Evolutionary conservation across 352 stramenopile species (phyloP), one percentile per base, ranked within the genome.

Genomic region (Phytophthora kernoviae): DNA sequence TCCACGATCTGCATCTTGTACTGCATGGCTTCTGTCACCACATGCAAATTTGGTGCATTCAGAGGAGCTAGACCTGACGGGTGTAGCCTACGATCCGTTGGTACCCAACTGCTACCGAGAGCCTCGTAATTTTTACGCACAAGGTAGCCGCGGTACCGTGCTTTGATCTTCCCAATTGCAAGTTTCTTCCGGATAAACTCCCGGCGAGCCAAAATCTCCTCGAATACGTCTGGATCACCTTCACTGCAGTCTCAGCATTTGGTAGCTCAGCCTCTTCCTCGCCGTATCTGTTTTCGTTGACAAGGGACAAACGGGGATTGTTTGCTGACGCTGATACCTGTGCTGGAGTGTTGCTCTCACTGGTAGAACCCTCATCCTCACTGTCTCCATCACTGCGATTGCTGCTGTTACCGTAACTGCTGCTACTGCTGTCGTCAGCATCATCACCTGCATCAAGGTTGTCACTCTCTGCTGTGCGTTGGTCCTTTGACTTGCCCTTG

Each of bases 161-260:
- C 70, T 32, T 79, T 79, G 52, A 79, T 79, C 56, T 71, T 70
- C 22, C 71, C 62, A 36, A 73, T 71, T 21, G 70, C 70, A 20
- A 65, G 47, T 20, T 71, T 70, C 59, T 76, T 75, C 20, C 65
- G 58, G 49, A 74, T 60, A n/a, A 74, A 79, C 26, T 68, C 55
- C 0, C 53, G 51, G 9, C 70, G 58, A n/a, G 58, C 56, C 4
- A 79, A 37, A 69, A 76, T 5, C 55, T 57, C 14, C 68, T 79
- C 1, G 58, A 66, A 18, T 58, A 69, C 17, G 47, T 70, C 41
- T 79, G 70, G 36, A 79, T 70, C 12, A 71, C 47, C 43, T 52
- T 50, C 6, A 70, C 57, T 6, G 70, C 70, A 17, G 32, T 37
- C 14, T 60, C 43, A 7, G 39, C 30, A 14, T 53, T 54, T 9